Base-by-base conservation (phyloP, 768 basidiomycete genomes). In the Xerocomellus dryophilus region DNA sequence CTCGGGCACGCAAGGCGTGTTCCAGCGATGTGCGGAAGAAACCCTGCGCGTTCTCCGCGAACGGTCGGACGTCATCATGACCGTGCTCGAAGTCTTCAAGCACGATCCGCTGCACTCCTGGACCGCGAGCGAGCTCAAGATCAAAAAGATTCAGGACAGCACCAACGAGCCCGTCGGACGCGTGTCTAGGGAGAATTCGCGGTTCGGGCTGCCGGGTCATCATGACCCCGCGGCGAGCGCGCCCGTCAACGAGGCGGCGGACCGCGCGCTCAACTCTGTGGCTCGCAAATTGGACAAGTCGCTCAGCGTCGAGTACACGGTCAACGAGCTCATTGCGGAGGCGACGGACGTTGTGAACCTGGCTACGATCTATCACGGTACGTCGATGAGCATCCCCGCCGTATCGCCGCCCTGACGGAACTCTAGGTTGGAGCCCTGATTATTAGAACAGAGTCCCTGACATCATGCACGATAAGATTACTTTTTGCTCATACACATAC, bases 51-150 rank as follows among this genome's bases (percentile, higher is more conserved):
- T 99, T 5, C 75, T 98, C 32, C 82, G 95, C 11, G 85, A 88
- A 36, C 82, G 85, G 10, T 90, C 91, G 0, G 88, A 86, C 32
- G 83, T 96, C 42, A 86, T 99, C 64, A 83, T 94, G 81, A 98
- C 95, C 1, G 89, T 99, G 4, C 78, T 99, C 35, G 95, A 97
- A 64, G 96, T 98, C 14, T 97, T 98, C 82, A 93, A 90, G 69
- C 84, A 96, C 65, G 96, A 99, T 69, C 96, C 97, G 6, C 78
- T 99, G 18, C 90, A 98, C 62, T 86, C 84, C 29, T 98, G 96
- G 90, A 87, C 87, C 3, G 86, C 86, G 63, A 90, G 83, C 66
- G 87, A 88, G 54, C 68, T 84, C 60, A 90, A 89, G 71, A 71
- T 90, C 35, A 79, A 84, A 65, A 79, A 79, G 31, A 83, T 79